Percentiles rank a stretch among this genome's conserved stretches.
These are phyloP conservation scores for Cercophora sp. DNA, from an alignment of 495 filamentous ascomycete genomes.

Conservation along the genomic window DNA sequence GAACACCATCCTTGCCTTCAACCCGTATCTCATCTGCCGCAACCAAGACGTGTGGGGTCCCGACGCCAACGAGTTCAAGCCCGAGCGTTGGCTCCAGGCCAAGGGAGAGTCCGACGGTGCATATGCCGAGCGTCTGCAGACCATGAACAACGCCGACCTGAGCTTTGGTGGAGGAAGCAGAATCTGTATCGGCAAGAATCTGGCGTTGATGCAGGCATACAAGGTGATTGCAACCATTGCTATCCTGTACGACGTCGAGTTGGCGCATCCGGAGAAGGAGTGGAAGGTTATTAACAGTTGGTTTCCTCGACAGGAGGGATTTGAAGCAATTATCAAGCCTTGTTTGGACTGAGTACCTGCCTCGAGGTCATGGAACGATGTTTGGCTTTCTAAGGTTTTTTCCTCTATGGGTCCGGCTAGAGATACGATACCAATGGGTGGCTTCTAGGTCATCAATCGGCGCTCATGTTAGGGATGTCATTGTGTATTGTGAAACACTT, in stretches of 20 bases:
- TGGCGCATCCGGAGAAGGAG: conserved; percentile 30
- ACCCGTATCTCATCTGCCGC: conserved; percentile 38
- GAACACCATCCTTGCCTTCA: conserved; percentile 33
- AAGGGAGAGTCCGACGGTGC: conserved; percentile 22
- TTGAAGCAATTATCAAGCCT: conserved; percentile 10
- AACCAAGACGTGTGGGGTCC: conserved; percentile 40
- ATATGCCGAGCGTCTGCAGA: conserved; percentile 25
- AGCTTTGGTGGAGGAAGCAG: conserved; percentile 39
- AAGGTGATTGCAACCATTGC: conserved; percentile 40
- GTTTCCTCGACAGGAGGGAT: conserved; percentile 34
- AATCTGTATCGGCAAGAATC: conserved; percentile 40
- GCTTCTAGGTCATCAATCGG: not conserved
- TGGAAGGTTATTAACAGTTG: conserved; percentile 36
- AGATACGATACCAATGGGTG: not conserved
- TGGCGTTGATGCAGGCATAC: conserved; percentile 40
- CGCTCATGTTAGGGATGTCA: too few species aligned
- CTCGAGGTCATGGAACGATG: too few species aligned
- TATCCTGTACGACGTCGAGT: conserved; percentile 29
- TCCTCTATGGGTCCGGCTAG: not conserved
- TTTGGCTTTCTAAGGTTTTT: not conserved
- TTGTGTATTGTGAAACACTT: too few species aligned
- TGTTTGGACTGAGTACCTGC: too few species aligned
- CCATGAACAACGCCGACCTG: conserved; percentile 30
- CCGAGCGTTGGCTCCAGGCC: conserved; percentile 49
- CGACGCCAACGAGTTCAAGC: conserved; percentile 47